Evolutionary conservation across 2,329 filamentous ascomycete species (phyloP).

Genomic region (Lasiodiplodia sp.): DNA sequence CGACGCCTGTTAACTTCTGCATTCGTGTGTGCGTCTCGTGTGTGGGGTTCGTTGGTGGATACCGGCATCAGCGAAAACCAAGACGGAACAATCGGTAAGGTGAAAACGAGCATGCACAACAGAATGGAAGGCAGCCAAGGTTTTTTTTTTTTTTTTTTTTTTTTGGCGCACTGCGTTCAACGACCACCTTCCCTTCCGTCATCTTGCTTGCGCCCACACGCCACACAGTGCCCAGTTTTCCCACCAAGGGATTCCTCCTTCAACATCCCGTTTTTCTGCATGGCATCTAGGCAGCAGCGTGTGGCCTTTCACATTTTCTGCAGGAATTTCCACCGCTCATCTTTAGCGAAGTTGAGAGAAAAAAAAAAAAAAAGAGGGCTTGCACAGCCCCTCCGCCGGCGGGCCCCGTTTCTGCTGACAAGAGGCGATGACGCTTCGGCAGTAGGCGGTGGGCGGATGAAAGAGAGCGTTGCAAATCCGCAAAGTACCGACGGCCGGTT

Average conservation of each 20-base stretch:
- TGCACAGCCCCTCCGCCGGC: not conserved
- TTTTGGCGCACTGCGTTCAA: not conserved
- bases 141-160: not conserved
- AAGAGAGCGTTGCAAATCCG: slow-evolving; percentile 11
- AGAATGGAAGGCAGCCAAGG: not conserved
- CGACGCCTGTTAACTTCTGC: not conserved
- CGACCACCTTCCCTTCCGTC: not conserved
- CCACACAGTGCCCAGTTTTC: no score
- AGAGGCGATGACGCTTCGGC: not conserved
- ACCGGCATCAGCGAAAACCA: not conserved
- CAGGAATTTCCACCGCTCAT: not conserved
- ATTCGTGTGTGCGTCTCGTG: not conserved
- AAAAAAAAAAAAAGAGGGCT: not conserved
- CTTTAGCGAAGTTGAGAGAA: not conserved
- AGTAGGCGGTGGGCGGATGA: not conserved
- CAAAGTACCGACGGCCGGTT: slow-evolving; percentile 10
- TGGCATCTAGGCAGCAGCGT: not conserved
- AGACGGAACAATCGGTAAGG: not conserved
- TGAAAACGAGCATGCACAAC: not conserved
- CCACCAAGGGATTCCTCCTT: not conserved
- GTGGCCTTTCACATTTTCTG: not conserved
- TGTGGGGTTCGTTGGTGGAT: not conserved
- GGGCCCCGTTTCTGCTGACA: not conserved
- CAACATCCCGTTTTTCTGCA: not conserved
- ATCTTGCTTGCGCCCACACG: not conserved